A percentile compares a stretch with the other conserved stretches of the same genome.
phyloP scores from a whole-genome alignment of 139 green algal species.

The Auxenochlorella pyrenoidosa region DNA sequence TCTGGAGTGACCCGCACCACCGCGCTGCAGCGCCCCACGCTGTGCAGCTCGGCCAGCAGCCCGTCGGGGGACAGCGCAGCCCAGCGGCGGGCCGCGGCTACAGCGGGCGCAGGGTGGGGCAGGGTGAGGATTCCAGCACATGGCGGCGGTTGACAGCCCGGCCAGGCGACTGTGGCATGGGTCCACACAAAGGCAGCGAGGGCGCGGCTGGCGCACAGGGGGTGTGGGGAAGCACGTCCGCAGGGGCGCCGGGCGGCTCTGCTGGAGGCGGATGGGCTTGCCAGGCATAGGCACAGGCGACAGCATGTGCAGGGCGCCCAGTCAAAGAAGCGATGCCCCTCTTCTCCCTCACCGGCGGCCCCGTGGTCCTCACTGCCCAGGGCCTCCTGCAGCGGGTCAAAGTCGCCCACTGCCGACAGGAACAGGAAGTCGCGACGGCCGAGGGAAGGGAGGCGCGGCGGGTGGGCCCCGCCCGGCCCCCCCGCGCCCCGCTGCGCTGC shows the following conservation, averaged over 20 bases:
- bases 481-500: background rate
- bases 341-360: background rate
- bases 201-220: no score
- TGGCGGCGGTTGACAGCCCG: no score
- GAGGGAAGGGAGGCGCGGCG: constrained; percentile 40
- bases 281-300: no score
- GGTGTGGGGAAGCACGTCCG: no score
- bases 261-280: no score
- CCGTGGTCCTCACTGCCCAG: background rate
- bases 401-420: constrained; percentile 47
- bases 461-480: background rate
- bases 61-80: background rate
- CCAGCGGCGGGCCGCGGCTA: background rate
- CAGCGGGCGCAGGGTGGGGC: background rate
- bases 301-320: no score
- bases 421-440: constrained; percentile 58
- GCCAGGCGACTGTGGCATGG: no score
- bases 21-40: constrained; percentile 52
- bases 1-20: constrained; percentile 57
- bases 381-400: background rate
- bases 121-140: background rate
- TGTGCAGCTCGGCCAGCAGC: constrained; percentile 17
- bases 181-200: no score
- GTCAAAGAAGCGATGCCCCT: no score
- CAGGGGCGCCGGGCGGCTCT: no score